Conservation (phyloP, 2,329 filamentous ascomycete genomes). For the Sclerotinia nivalis region DNA sequence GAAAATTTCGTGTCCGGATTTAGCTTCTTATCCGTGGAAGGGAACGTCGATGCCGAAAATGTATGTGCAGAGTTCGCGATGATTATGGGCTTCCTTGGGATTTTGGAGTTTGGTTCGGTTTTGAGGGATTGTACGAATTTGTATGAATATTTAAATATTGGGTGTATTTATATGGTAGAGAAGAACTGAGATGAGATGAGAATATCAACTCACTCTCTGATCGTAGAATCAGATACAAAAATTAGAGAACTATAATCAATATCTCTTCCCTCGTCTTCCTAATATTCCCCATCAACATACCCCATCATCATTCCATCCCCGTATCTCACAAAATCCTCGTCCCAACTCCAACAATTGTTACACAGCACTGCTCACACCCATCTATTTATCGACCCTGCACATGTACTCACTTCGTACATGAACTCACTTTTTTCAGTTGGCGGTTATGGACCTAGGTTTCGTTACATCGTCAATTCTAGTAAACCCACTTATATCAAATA, state of each 20-base stretch:
- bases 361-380: not conserved
- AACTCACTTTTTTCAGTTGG: not conserved
- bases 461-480: not conserved
- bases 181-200: not conserved
- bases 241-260: not conserved
- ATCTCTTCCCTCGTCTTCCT: not conserved
- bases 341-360: not conserved
- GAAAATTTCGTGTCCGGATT: slow-evolving; percentile 7
- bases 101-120: not conserved
- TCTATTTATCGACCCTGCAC: not conserved
- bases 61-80: slow-evolving; percentile 2
- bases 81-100: not conserved
- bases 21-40: slow-evolving; percentile 16
- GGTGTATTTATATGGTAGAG: not conserved
- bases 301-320: not conserved
- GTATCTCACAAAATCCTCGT: not conserved
- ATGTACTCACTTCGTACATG: not conserved
- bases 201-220: not conserved
- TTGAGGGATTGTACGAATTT: not conserved
- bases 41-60: slow-evolving; percentile 9
- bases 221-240: not conserved
- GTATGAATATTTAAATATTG: not conserved
- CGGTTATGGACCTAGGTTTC: not conserved
- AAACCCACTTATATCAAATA: not conserved
- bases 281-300: no score